These are phyloP conservation scores for Colletotrichum sp. DNA, from an alignment of 2,329 filamentous ascomycete species.

Conservation along the genomic window DNA sequence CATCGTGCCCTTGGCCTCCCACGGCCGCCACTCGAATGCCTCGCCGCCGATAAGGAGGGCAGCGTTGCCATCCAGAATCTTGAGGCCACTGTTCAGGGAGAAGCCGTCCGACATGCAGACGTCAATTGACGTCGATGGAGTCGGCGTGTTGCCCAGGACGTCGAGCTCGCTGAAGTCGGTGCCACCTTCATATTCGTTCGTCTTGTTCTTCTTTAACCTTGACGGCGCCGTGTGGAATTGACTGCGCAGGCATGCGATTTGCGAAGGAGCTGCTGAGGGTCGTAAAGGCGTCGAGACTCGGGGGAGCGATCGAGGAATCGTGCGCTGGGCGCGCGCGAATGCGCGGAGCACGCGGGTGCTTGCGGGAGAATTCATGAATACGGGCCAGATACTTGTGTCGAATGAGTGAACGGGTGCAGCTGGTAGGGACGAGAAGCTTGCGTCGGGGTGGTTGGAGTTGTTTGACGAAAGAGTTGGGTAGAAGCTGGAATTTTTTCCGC, in stretches of 20 bases:
- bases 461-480: not conserved
- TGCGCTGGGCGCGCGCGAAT: slow-evolving; percentile 11
- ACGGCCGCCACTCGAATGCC: slow-evolving; percentile 88
- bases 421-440: not conserved
- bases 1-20: slow-evolving; percentile 55
- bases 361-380: not conserved
- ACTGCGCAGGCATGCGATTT: not conserved
- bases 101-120: slow-evolving; percentile 85
- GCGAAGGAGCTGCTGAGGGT: not conserved
- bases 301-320: not conserved
- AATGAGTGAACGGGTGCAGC: too few relatives aligned
- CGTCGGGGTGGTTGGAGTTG: not conserved
- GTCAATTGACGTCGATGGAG: slow-evolving; percentile 83
- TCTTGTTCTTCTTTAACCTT: not conserved
- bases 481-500: not conserved
- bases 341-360: slow-evolving; percentile 7
- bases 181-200: slow-evolving; percentile 29
- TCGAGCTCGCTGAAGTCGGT: slow-evolving; percentile 78
- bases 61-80: slow-evolving; percentile 71
- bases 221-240: not conserved
- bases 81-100: slow-evolving; percentile 80
- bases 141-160: slow-evolving; percentile 76
- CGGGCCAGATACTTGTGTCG: not conserved
- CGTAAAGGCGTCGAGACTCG: not conserved
- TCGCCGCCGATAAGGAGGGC: slow-evolving; percentile 84